Conservation (phyloP, 257 asterid genomes). For the Penstemon eatonii region DNA sequence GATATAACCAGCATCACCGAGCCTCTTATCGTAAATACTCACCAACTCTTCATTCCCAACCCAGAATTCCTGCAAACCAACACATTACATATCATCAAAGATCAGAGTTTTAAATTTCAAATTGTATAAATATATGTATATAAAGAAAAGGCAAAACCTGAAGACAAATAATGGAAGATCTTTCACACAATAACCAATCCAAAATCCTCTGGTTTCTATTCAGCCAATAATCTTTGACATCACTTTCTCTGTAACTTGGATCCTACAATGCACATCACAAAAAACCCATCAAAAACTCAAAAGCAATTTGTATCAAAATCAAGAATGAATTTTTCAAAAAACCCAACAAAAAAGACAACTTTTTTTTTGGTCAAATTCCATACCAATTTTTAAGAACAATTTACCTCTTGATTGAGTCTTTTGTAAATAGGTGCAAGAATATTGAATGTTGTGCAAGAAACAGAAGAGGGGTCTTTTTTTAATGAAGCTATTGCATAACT, state of each 20-base stretch:
- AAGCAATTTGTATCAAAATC: conserved; percentile 8
- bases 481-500: conserved; percentile 83
- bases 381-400: no score
- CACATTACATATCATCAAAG: neutral
- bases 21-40: conserved; percentile 82
- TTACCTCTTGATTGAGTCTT: conserved; percentile 71
- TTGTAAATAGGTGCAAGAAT: conserved; percentile 97
- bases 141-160: conserved; percentile 51
- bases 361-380: no score
- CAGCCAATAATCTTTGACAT: conserved; percentile 79
- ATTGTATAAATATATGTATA: neutral
- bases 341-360: no score
- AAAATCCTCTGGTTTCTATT: conserved; percentile 75
- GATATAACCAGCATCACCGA: conserved; percentile 89
- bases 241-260: conserved; percentile 86
- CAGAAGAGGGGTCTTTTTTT: conserved; percentile 66
- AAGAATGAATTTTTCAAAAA: neutral
- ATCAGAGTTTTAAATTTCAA: no score
- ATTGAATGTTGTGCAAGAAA: conserved; percentile 97
- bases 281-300: conserved; percentile 9
- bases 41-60: conserved; percentile 97
- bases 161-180: conserved; percentile 96
- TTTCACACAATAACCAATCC: conserved; percentile 88
- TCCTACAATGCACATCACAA: conserved; percentile 52
- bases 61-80: conserved; percentile 77